Evolutionary conservation across 768 basidiomycete genomes (phyloP), one percentile per base, ranked within the genome.

Genomic region (Tephrocybe sp.): DNA sequence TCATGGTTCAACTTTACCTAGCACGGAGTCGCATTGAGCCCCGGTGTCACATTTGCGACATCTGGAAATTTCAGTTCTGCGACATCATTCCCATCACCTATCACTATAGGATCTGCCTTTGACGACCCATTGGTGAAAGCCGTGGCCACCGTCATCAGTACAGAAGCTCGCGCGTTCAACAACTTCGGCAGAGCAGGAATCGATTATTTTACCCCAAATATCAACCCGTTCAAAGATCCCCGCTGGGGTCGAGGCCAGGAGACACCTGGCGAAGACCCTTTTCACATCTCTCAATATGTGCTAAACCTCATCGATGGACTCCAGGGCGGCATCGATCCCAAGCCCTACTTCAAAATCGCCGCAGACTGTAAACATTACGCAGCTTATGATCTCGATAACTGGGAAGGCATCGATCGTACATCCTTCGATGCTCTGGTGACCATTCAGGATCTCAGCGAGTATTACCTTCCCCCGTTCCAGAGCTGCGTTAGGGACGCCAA

Each of bases 181-280:
- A 84, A 83, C 44, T 67, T 61, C 24, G 75, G 72, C 9, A 70
- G 72, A 9, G 77, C 80, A 3, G 82, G 80, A 0, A 61, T 82
- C 26, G 78, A 81, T 60, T 82, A 71, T 59, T 83, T 74, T 60
- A 81, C 82, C 0, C 82, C 80, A 5, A 83, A 83, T 52, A 75
- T 75, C 57, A 77, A 75, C 53, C 73, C 81, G 0, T 83, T 83
- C 71, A 80, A 75, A 49, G 82, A 84, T 52, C 81, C 82, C 35
- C 79, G 80, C 11, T 83, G 82, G 81, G 81, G 81, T 5, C 69
- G 81, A 37, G 80, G 80, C 0, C 80, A 82, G 55, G 82, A 83
- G 63, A 83, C 81, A 0, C 81, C 80, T 5, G 81, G 81, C 45
- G 81, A 84, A 62, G 82, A 84, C 41, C 74, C 80, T 0, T 79